Conservation (phyloP, 2,329 filamentous ascomycete genomes). For the Talaromyces marneffei region DNA sequence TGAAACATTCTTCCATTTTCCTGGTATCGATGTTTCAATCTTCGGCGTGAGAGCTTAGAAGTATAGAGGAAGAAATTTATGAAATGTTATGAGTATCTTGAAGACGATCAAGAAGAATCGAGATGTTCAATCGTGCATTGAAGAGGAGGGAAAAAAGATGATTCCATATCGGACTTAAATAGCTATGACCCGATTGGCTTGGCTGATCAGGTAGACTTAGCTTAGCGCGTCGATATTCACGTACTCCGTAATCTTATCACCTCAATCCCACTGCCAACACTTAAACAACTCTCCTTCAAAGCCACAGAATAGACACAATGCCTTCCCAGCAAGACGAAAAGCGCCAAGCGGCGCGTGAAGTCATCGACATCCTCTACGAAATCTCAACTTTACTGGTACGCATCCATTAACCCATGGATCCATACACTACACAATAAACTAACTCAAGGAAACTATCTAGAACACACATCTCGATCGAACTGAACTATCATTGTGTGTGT, state of each 20-base stretch:
- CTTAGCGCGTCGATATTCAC: background rate
- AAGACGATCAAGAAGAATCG: background rate
- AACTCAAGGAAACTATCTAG: constrained; percentile 43
- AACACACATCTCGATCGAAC: constrained; percentile 90
- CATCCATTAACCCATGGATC: background rate
- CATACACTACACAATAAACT: too few species aligned
- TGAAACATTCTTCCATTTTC: constrained; percentile 22
- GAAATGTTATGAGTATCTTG: background rate
- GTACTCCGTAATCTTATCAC: background rate
- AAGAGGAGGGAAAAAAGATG: too few species aligned
- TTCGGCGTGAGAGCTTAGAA: too few species aligned
- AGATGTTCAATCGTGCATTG: background rate
- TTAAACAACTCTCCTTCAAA: background rate
- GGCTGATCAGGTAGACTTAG: background rate
- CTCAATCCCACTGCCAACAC: background rate
- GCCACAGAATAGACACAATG: constrained; percentile 23
- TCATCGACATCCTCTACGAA: constrained; percentile 48
- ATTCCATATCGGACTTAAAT: background rate
- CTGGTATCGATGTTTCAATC: background rate
- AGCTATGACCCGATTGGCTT: background rate
- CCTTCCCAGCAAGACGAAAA: constrained; percentile 41
- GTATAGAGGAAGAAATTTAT: background rate
- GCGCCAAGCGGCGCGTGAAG: constrained; percentile 46
- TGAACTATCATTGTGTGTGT: constrained; percentile 89
- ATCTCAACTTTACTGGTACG: constrained; percentile 44